Evolutionary conservation across 1,139 yeast genomes (phyloP), one percentile per base, ranked within the genome.

Genomic region (Yarrowia galli): DNA sequence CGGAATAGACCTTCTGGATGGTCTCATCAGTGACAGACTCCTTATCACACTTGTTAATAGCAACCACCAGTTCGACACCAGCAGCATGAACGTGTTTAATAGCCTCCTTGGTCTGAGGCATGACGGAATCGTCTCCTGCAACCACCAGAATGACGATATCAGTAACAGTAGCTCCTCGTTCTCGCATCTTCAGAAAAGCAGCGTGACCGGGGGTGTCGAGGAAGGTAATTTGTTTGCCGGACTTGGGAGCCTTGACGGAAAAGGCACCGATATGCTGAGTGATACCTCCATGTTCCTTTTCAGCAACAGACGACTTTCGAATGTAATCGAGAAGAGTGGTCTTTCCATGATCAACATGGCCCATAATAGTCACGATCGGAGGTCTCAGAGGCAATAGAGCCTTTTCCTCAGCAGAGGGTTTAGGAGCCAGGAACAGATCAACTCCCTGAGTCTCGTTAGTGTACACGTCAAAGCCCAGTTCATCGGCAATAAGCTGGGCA

Each of bases 261-360:
- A 96, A 96, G 0, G 99, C 99, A 76, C 99, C 99, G 70, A 95
- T 95, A 76, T 93, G 98, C 77, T 95, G 99, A 0, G 99, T 95
- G 67, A 95, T 95, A 25, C 99, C 99, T 65, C 99, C 99, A 77
- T 89, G 91, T 75, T 95, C 99, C 53, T 87, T 85, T 38, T 87
- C 86, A 0, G 89, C 98, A 10, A 95, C 86, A 0, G 92, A 86
- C 0, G 97, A 89, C 72, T 91, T 92, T 64, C 98, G 83, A 73
- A 96, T 80, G 73, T 87, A 85, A 76, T 96, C 99, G 69, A 95
- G 82, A 71, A 95, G 89, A 0, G 99, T 93, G 1, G 99, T 95
- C 76, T 95, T 95, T 1, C 99, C 99, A 76, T 95, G 99, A 77
- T 95, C 99, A 51, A 95, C 99, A 78, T 95, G 99, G 6, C 99